Evolutionary conservation across 106 monocot genomes (phyloP), one percentile per base, ranked within the genome.

Genomic region (Platanthera zijinensis): DNA sequence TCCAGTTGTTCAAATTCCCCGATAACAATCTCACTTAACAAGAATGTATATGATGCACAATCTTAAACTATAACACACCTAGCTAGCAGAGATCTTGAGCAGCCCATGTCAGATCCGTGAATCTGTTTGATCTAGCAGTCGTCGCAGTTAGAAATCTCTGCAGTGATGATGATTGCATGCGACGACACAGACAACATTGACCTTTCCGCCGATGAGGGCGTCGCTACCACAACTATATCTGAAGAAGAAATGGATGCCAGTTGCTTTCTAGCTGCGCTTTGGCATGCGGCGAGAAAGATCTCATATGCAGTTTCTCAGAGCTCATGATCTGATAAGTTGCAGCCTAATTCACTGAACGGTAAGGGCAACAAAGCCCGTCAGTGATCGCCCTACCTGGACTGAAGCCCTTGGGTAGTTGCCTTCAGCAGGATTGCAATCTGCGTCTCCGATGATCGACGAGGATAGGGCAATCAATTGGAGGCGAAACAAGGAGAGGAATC

Each of bases 221-320:
- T 14, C 71, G 32, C 73, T 28, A 50, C 51, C 5, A 57, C 30
- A 5, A 21, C 56, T 45, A 69, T 74, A 28, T 83, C 87, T 17
- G 82, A 72, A 70, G 84, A 74, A 8, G 88, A 72, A 62, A 88
- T 82, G 82, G 82, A 86, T 51, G 89, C 82, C 19, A 86, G 86
- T n/a, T 82, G 89, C 80, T 73, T 89, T 12, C 81, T 73, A 17
- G 84, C 86, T 10, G 84, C 83, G 57, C 86, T 62, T 53, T 84
- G 84, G 82, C 84, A 92, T 7, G 86, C 82, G 46, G 75, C 84
- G 50, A 86, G 84, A 80, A 89, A 81, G 78, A 92, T 84, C 83
- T 92, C 89, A 84, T 92, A 92, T 3, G 91, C 84, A 5, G 82
- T 83, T 75, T 88, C 83, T 0, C 85, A 79, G 61, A 91, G 88